Percentiles rank a stretch among this genome's conserved stretches.
Evolutionary conservation across 2,329 filamentous ascomycete species (phyloP).

Genomic region (Calonectria henricotiae): DNA sequence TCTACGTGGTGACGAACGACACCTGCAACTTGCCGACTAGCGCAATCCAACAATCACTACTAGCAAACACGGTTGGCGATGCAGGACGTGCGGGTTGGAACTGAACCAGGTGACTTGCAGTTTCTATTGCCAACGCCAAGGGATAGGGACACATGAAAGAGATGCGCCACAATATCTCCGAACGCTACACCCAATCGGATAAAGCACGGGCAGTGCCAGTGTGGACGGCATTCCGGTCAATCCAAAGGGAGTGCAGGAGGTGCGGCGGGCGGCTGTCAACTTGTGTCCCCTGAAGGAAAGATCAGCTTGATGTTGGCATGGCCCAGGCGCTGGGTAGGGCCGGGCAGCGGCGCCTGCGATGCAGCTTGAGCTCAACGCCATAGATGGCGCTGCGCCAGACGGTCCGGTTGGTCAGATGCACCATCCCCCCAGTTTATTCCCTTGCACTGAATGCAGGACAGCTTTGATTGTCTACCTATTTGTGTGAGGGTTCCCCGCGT

Average conservation of each 20-base stretch:
- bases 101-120: conserved; percentile 25
- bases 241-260: conserved; percentile 46
- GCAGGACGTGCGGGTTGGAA: conserved; percentile 12
- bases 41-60: background rate
- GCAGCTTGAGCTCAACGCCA: conserved; percentile 49
- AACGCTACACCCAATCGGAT: conserved; percentile 48
- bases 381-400: conserved; percentile 45
- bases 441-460: conserved; percentile 41
- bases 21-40: conserved; percentile 31
- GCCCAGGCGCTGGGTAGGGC: conserved; percentile 40
- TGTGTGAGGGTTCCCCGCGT: conserved; percentile 49
- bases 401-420: conserved; percentile 43
- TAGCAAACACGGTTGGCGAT: conserved; percentile 28
- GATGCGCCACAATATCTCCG: conserved; percentile 50
- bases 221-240: conserved; percentile 44
- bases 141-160: conserved; percentile 45
- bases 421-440: conserved; percentile 15
- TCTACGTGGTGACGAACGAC: background rate
- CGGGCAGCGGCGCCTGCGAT: conserved; percentile 52
- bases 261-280: conserved; percentile 45
- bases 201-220: conserved; percentile 35
- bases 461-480: conserved; percentile 53
- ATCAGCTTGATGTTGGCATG: conserved; percentile 38
- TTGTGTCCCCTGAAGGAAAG: conserved; percentile 36
- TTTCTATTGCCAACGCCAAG: conserved; percentile 25